Evolutionary conservation across 1,284 basidiomycete species (phyloP).

Genomic region (Coniferiporia sulphurascens): DNA sequence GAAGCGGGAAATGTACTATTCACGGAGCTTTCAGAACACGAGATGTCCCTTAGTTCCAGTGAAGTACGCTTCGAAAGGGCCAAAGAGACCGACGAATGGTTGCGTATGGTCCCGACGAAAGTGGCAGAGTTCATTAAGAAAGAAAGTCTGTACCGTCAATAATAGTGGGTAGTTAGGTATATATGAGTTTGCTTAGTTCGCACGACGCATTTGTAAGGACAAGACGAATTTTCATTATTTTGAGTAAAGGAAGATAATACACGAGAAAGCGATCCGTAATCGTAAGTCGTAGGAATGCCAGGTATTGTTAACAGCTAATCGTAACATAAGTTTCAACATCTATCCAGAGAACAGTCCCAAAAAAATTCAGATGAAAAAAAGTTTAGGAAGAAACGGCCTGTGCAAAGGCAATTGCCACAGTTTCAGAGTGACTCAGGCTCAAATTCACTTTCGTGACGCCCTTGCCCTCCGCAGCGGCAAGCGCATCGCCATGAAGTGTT

Average conservation of each 20-base stretch:
- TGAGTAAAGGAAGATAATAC: neutral
- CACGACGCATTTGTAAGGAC: neutral
- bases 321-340: neutral
- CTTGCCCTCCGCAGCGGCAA: slow-evolving; percentile 67
- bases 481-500: slow-evolving; percentile 78
- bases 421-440: slow-evolving; percentile 90
- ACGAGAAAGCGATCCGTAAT: neutral
- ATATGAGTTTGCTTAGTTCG: neutral
- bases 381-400: slow-evolving; percentile 47
- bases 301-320: neutral
- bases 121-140: slow-evolving; percentile 47
- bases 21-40: slow-evolving; percentile 54
- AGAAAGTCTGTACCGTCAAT: slow-evolving; percentile 43
- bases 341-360: neutral
- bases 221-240: neutral
- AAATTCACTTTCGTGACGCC: slow-evolving; percentile 75
- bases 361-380: neutral
- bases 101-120: slow-evolving; percentile 35
- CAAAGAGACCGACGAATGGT: slow-evolving; percentile 33
- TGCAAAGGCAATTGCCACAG: slow-evolving; percentile 77
- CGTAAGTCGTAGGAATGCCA: neutral
- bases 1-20: slow-evolving; percentile 47
- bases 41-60: slow-evolving; percentile 68
- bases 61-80: slow-evolving; percentile 54
- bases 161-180: neutral